Percentiles rank a stretch among this genome's conserved stretches.
phyloP scores from a whole-genome alignment of 352 stramenopile species.

The Globisporangium okanoganense region DNA sequence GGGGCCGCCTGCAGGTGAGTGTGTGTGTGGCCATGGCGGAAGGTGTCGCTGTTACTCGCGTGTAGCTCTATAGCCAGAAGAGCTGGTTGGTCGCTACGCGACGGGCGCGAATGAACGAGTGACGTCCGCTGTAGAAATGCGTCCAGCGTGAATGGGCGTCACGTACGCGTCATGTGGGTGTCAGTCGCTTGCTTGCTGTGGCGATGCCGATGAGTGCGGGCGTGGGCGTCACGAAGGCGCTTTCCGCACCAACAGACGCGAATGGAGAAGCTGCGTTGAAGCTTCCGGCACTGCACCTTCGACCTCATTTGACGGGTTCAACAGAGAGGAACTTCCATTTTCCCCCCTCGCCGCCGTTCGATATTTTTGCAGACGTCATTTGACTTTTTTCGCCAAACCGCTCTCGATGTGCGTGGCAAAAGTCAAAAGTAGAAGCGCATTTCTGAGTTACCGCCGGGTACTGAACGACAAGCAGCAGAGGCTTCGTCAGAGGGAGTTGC shows the following conservation, averaged over 20 bases:
- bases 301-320: too few species aligned
- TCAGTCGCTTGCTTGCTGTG: background rate
- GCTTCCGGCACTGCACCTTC: background rate
- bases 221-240: background rate
- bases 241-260: slow-evolving; percentile 1
- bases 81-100: background rate
- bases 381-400: background rate
- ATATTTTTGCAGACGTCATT: background rate
- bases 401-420: too few species aligned
- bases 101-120: background rate
- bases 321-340: background rate
- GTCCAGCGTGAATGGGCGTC: background rate
- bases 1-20: background rate
- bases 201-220: background rate
- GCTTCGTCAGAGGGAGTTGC: too few species aligned
- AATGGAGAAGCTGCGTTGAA: background rate
- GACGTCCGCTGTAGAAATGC: slow-evolving; percentile 1
- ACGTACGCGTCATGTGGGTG: background rate
- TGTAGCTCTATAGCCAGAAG: background rate
- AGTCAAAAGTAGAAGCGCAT: too few species aligned
- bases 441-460: too few species aligned
- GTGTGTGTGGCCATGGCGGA: background rate
- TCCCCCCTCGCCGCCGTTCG: background rate
- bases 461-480: too few species aligned
- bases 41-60: too few species aligned